A percentile compares a stretch with the other conserved stretches of the same genome.
Evolutionary conservation across 345 rosid genomes (phyloP).

Genomic region (Ailanthus altissimus): DNA sequence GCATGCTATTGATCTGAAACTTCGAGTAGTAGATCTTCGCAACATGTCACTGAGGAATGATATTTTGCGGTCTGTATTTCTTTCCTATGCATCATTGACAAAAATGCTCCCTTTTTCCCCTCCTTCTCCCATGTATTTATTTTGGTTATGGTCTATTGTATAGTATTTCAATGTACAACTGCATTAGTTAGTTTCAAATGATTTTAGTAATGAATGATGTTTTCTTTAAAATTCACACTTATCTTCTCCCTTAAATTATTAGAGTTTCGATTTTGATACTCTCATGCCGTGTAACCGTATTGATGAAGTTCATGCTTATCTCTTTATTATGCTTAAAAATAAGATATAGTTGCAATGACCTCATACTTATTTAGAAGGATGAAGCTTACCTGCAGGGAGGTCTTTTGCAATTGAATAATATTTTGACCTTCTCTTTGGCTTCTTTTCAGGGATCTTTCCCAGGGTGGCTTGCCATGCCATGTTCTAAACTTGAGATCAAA

Average conservation of each 20-base stretch:
- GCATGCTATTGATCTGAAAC: constrained; percentile 38
- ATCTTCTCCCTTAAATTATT: neutral
- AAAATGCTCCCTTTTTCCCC: neutral
- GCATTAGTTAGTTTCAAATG: neutral
- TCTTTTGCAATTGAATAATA: neutral
- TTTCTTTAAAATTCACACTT: neutral
- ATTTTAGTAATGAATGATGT: neutral
- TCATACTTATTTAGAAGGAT: neutral
- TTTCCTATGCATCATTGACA: neutral
- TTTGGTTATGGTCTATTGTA: neutral
- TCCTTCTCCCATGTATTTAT: neutral
- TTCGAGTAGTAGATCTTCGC: constrained; percentile 39
- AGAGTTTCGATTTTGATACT: neutral
- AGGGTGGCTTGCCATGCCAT: constrained; percentile 40
- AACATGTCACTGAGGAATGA: constrained; percentile 34
- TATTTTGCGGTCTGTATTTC: constrained; percentile 37
- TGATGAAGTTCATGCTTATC: neutral
- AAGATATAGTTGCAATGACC: neutral
- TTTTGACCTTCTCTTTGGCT: constrained; percentile 7
- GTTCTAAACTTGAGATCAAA: constrained; percentile 38
- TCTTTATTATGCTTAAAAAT: neutral
- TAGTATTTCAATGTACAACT: neutral
- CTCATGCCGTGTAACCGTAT: neutral
- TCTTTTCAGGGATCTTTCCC: constrained; percentile 40
- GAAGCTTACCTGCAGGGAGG: neutral